Conservation (phyloP, 1,284 basidiomycete genomes). For the Marasmius tenuissimus region DNA sequence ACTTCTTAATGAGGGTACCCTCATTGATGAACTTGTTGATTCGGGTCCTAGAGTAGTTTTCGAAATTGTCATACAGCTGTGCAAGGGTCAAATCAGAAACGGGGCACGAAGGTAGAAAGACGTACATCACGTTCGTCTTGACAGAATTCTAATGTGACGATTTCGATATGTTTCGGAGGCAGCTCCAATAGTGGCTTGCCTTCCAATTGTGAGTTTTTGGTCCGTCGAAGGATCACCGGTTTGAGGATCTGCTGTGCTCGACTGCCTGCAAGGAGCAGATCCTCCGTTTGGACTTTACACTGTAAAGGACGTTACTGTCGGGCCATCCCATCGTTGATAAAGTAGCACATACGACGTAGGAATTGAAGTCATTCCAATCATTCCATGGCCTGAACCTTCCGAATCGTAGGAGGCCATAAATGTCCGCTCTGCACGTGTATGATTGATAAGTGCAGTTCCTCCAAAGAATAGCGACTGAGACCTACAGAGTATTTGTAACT, state of each 20-base stretch:
- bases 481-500: conserved; percentile 65
- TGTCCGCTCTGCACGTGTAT: conserved; percentile 48
- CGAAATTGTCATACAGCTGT: conserved; percentile 64
- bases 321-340: neutral
- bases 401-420: conserved; percentile 68
- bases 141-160: conserved; percentile 57
- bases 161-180: conserved; percentile 58
- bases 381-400: conserved; percentile 69
- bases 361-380: conserved; percentile 63
- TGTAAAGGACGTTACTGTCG: conserved; percentile 18
- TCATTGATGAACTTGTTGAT: conserved; percentile 59
- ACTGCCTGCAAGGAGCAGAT: conserved; percentile 57
- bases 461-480: neutral
- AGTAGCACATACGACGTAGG: conserved; percentile 43
- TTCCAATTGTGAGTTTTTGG: conserved; percentile 57
- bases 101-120: neutral
- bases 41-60: conserved; percentile 50
- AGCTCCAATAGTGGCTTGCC: conserved; percentile 62
- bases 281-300: conserved; percentile 51
- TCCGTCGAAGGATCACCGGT: conserved; percentile 60
- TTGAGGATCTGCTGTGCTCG: conserved; percentile 61
- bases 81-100: neutral
- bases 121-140: conserved; percentile 61
- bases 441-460: neutral
- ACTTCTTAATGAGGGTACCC: conserved; percentile 64